These are phyloP conservation scores for Pseudonitzschia multistriata DNA, from an alignment of 108 stramenopile genomes.

Conservation along the genomic window DNA sequence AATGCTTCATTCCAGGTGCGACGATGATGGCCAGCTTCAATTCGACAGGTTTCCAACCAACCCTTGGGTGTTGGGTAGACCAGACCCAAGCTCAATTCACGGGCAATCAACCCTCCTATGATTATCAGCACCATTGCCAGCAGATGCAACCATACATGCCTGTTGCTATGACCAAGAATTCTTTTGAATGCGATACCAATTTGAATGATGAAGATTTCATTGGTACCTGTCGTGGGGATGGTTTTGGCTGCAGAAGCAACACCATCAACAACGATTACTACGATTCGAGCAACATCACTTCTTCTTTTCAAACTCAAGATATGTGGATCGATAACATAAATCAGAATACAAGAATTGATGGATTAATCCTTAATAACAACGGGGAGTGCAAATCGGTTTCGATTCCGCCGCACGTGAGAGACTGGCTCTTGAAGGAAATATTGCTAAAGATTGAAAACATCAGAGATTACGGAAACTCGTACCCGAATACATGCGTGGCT, in stretches of 20 bases:
- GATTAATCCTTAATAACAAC: neutral
- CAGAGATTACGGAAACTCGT: neutral
- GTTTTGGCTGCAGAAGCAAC: neutral
- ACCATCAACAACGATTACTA: neutral
- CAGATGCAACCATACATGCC: neutral
- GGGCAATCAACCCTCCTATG: neutral
- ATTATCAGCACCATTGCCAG: neutral
- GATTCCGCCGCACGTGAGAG: neutral
- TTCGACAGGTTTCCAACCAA: neutral
- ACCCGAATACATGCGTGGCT: neutral
- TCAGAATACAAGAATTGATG: neutral
- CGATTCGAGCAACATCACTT: neutral
- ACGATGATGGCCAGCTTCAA: neutral
- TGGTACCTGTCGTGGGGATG: neutral
- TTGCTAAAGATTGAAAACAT: neutral
- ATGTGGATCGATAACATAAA: constrained; percentile 4
- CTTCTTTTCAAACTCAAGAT: too few species aligned
- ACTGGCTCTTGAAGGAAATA: neutral
- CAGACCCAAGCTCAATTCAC: neutral
- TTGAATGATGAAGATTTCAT: neutral
- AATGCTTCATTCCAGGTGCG: neutral
- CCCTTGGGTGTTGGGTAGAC: neutral
- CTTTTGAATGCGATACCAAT: neutral
- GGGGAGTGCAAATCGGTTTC: constrained; percentile 1
- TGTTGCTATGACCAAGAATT: neutral